Conservation (phyloP, 1,284 basidiomycete genomes). For the Ustilago vetiveriae region DNA sequence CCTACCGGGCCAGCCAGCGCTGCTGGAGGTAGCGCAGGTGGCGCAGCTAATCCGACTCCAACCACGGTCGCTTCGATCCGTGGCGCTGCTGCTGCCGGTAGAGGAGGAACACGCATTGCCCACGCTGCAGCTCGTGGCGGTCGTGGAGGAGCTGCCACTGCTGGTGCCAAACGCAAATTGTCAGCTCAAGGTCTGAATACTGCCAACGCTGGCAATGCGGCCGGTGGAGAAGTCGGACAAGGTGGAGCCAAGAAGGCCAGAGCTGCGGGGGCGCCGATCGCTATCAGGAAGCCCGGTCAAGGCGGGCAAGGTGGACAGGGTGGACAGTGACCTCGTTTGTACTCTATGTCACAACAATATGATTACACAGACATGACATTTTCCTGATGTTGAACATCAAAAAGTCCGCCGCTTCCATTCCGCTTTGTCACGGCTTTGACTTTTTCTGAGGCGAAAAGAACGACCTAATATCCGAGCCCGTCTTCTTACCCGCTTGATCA, state of each 20-base stretch:
- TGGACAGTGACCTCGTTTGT: neutral
- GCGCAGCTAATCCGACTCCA: constrained; percentile 1
- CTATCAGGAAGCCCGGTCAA: constrained; percentile 12
- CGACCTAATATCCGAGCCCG: constrained; percentile 27
- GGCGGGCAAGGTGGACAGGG: constrained; percentile 8
- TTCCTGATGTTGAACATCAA: too few species aligned
- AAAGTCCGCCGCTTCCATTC: too few species aligned
- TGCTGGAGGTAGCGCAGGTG: neutral
- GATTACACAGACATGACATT: too few species aligned
- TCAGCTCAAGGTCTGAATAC: constrained; percentile 32
- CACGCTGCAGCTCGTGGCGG: constrained; percentile 29
- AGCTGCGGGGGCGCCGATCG: constrained; percentile 29
- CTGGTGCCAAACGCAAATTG: constrained; percentile 43
- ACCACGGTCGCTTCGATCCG: constrained; percentile 41
- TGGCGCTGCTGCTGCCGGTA: constrained; percentile 33
- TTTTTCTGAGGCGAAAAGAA: constrained; percentile 36
- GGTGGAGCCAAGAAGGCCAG: constrained; percentile 35
- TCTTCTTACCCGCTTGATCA: neutral
- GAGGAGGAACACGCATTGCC: constrained; percentile 32
- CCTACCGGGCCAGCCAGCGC: constrained; percentile 32
- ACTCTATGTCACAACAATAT: too few species aligned
- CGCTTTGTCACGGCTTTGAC: neutral
- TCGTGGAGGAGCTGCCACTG: constrained; percentile 21
- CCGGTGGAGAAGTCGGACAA: constrained; percentile 8
- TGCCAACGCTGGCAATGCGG: neutral